Evolutionary conservation across 164 flowering plant genomes (phyloP), one percentile per base, ranked within the genome.

Genomic region (Aristolochia contorta): DNA sequence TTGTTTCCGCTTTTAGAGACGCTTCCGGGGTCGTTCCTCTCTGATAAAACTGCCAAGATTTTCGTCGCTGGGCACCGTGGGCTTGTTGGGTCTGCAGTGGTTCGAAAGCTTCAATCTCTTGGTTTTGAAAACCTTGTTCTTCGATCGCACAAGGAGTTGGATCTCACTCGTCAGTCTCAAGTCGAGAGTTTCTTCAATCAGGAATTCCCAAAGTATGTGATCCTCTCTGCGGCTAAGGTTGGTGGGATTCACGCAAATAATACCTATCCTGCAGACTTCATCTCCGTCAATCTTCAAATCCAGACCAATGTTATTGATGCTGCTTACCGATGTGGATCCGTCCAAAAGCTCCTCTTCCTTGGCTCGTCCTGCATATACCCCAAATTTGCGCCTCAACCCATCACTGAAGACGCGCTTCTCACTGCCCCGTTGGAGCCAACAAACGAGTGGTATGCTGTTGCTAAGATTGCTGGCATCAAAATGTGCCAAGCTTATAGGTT

Each of bases 301-400:
- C 97, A 92, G 54, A 92, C 97, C 71, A 92, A 92, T 55, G 91
- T 89, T 20, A 89, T 92, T 45, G 78, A 81, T 45, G 80, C 96
- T 4, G 59, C 98, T 1, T 77, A 75, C 58, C 65, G 69, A 19
- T 70, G 79, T 54, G 84, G 86, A 15, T 30, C 45, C 23, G 86
- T 82, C 22, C 61, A 75, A 66, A 92, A 92, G 71, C 81, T 89
- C 21, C 68, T 89, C 52, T 89, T 92, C 64, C 76, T 92, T 6
- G 96, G 96, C 0, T 92, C 96, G 37, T 85, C 93, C 10, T 89
- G 96, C 74, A 92, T 92, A 63, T 92, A 87, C 77, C 96, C 98
- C 25, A 92, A 89, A 60, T 78, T 82, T 59, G 91, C 96, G 0
- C 93, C 93, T 0, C 98, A 92, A 46, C 96, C 98, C 0, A 89